phyloP scores from a whole-genome alignment of 1,139 yeast genomes.

The Suhomyces wounanorum region DNA sequence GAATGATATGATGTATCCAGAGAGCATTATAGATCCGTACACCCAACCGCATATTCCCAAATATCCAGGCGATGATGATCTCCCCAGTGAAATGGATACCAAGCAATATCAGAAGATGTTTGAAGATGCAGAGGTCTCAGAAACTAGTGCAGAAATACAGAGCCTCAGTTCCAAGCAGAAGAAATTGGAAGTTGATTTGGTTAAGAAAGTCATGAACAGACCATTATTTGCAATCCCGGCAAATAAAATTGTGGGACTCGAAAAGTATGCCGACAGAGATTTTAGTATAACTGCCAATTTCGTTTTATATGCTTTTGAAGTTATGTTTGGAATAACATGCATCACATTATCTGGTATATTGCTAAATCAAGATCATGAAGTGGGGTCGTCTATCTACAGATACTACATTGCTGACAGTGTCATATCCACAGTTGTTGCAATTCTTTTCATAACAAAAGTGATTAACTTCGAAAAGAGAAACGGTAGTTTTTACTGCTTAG shows the following conservation, averaged over 20 bases:
- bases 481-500: constrained; percentile 46
- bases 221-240: constrained; percentile 27
- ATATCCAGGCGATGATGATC: constrained; percentile 15
- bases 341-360: constrained; percentile 35
- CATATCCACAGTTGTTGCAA: constrained; percentile 36
- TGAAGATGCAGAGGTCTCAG: constrained; percentile 2
- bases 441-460: constrained; percentile 37
- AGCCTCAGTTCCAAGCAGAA: constrained; percentile 29
- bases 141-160: constrained; percentile 10
- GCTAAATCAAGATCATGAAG: constrained; percentile 25
- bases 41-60: constrained; percentile 5
- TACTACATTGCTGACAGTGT: constrained; percentile 44
- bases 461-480: constrained; percentile 45
- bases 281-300: constrained; percentile 33
- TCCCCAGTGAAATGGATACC: constrained; percentile 25
- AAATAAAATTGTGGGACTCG: constrained; percentile 16
- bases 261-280: constrained; percentile 20
- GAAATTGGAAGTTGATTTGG: constrained; percentile 33
- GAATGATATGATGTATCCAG: constrained; percentile 10
- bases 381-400: constrained; percentile 32
- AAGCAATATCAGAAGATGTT: constrained; percentile 14
- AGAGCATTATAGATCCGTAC: constrained; percentile 11
- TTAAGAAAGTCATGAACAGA: constrained; percentile 39
- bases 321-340: constrained; percentile 34
- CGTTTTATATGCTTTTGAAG: constrained; percentile 38